phyloP scores from a whole-genome alignment of 768 basidiomycete genomes.

The Dendrothele bispora region DNA sequence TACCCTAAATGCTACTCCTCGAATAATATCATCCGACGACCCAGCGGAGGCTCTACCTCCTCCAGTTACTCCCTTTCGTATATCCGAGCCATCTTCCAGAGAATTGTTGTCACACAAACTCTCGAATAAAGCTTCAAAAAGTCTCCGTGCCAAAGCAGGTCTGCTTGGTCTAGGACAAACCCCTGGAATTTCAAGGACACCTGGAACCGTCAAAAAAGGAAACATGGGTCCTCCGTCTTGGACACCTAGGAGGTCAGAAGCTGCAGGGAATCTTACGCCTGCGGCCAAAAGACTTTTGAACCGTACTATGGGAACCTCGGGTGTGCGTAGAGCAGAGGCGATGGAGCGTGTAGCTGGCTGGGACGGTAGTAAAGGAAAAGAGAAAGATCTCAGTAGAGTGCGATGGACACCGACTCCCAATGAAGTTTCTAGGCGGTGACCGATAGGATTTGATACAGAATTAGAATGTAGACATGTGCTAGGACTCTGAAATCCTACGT shows the following conservation, averaged over 20 bases:
- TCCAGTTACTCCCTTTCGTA: conserved; percentile 70
- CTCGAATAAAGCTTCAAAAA: conserved; percentile 79
- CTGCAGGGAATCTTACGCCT: conserved; percentile 79
- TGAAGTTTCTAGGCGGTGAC: conserved; percentile 30
- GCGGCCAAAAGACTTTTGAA: conserved; percentile 79
- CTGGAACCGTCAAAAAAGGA: conserved; percentile 36
- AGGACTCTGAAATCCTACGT: conserved; percentile 47
- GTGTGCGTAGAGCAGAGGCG: conserved; percentile 62
- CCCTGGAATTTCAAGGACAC: conserved; percentile 38
- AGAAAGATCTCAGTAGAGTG: conserved; percentile 62
- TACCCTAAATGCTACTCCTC: conserved; percentile 87
- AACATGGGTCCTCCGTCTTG: conserved; percentile 79
- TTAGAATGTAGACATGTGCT: conserved; percentile 14
- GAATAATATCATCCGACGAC: conserved; percentile 73
- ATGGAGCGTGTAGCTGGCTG: conserved; percentile 61
- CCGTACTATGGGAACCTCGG: conserved; percentile 64
- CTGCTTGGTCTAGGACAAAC: conserved; percentile 48
- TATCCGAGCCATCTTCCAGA: conserved; percentile 74
- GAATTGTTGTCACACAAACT: conserved; percentile 82
- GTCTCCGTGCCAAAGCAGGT: conserved; percentile 74
- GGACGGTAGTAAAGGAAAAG: conserved; percentile 50
- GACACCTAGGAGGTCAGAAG: conserved; percentile 77
- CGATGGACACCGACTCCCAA: conserved; percentile 81
- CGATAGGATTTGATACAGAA: conserved; percentile 6
- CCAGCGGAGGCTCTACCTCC: conserved; percentile 40